These are phyloP conservation scores for Remersonia thermophila DNA, from an alignment of 2,329 filamentous ascomycete genomes.

Conservation along the genomic window DNA sequence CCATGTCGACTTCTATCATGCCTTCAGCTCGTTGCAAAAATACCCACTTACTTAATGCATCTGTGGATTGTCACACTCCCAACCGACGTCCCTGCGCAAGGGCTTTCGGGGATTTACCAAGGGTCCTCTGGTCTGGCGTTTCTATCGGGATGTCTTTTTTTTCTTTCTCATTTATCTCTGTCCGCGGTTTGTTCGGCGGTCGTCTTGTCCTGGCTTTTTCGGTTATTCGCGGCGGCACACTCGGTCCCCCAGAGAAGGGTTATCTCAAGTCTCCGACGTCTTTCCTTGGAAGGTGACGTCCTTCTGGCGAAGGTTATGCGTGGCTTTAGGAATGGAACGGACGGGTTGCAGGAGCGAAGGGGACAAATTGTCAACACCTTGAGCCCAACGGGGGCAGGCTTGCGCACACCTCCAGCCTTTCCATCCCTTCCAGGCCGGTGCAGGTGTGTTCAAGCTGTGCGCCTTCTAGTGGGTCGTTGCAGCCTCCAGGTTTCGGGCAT, in stretches of 20 bases:
- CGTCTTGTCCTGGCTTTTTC: conserved; percentile 5
- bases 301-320: background rate
- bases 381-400: too few species aligned
- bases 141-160: conserved; percentile 13
- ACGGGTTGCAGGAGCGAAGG: background rate
- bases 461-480: too few species aligned
- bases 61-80: conserved; percentile 27
- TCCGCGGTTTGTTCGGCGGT: conserved; percentile 8
- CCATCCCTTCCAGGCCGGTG: too few species aligned
- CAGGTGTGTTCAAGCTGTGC: too few species aligned
- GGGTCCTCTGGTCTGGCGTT: conserved; percentile 34
- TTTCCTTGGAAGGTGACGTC: too few species aligned
- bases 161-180: conserved; percentile 13
- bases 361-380: too few species aligned
- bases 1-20: conserved; percentile 18
- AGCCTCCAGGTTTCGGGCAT: too few species aligned
- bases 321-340: background rate
- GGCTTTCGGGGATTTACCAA: conserved; percentile 24
- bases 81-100: too few species aligned
- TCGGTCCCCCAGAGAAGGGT: too few species aligned
- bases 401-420: too few species aligned
- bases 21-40: conserved; percentile 30
- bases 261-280: too few species aligned
- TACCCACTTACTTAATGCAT: conserved; percentile 48
- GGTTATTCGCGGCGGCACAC: conserved; percentile 4